These are phyloP conservation scores for Fusarium sp. DNA, from an alignment of 2,329 filamentous ascomycete species.

Conservation along the genomic window DNA sequence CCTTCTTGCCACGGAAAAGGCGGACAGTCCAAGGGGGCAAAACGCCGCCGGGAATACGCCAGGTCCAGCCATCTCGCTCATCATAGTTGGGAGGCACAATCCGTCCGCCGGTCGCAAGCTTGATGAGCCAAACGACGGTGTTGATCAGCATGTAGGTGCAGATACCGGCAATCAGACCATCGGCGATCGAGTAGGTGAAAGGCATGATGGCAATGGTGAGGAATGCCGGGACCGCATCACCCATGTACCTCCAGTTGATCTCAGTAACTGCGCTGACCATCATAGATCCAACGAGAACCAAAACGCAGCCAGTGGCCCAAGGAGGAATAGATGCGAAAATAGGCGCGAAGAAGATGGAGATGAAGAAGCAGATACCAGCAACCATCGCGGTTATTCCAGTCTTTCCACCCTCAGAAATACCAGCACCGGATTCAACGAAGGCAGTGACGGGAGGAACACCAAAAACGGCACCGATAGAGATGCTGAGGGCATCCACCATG, in stretches of 20 bases:
- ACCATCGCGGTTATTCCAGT: conserved; percentile 84
- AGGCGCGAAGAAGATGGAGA: conserved; percentile 86
- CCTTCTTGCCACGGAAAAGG: conserved; percentile 69
- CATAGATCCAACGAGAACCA: conserved; percentile 86
- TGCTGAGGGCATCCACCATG: conserved; percentile 78
- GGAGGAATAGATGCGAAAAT: conserved; percentile 90
- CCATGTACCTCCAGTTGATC: conserved; percentile 89
- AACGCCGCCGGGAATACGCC: conserved; percentile 75
- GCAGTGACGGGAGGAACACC: conserved; percentile 83
- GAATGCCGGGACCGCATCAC: conserved; percentile 85
- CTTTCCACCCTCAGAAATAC: conserved; percentile 85
- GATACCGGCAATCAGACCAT: conserved; percentile 83
- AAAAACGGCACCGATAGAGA: conserved; percentile 80
- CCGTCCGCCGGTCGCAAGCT: conserved; percentile 70
- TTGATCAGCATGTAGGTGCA: conserved; percentile 80
- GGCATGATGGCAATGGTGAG: conserved; percentile 86
- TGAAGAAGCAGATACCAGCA: conserved; percentile 83
- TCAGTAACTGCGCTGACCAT: conserved; percentile 81
- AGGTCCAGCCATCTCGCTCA: conserved; percentile 82
- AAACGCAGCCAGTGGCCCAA: conserved; percentile 88
- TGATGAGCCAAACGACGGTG: conserved; percentile 71
- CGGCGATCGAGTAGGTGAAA: conserved; percentile 87
- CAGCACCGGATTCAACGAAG: conserved; percentile 88
- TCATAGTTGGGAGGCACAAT: conserved; percentile 78
- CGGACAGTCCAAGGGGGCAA: conserved; percentile 77